phyloP scores from a whole-genome alignment of 208 protist genomes.

The Trypanosoma lewisi region DNA sequence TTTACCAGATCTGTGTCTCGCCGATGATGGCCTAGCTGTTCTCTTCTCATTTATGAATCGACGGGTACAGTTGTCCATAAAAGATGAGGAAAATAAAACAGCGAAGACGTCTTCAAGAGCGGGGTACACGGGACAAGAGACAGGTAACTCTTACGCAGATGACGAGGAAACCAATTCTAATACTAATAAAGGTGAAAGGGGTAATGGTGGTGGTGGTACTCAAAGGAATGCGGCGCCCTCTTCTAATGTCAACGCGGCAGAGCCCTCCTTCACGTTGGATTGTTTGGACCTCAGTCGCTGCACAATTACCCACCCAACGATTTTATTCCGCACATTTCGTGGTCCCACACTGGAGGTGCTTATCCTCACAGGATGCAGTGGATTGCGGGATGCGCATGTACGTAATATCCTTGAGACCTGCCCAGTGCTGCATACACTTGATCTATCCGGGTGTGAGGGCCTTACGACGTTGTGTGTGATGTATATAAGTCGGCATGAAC shows the following conservation, averaged over 20 bases:
- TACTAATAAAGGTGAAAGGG: not conserved
- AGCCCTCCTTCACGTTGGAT: not conserved
- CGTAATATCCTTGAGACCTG: slow-evolving; percentile 22
- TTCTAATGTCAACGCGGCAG: not conserved
- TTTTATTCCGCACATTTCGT: slow-evolving; percentile 13
- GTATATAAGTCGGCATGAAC: slow-evolving; percentile 24
- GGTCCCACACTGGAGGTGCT: slow-evolving; percentile 27
- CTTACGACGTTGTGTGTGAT: slow-evolving; percentile 24
- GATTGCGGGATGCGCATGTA: slow-evolving; percentile 24
- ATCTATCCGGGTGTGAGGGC: slow-evolving; percentile 23
- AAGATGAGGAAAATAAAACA: not conserved
- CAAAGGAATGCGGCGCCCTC: no score
- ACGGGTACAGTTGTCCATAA: slow-evolving; percentile 6
- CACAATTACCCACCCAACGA: slow-evolving; percentile 22
- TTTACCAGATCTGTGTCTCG: slow-evolving; percentile 25
- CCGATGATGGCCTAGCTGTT: slow-evolving; percentile 25
- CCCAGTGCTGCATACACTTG: slow-evolving; percentile 33
- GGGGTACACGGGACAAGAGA: no score
- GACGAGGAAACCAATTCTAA: no score
- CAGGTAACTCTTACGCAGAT: no score
- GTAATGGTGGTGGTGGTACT: no score
- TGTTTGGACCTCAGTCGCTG: slow-evolving; percentile 36
- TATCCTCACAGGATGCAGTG: slow-evolving; percentile 18
- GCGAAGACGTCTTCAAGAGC: not conserved
- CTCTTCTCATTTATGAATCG: slow-evolving; percentile 25